phyloP scores from a whole-genome alignment of 2,329 filamentous ascomycete species.

The Aspergillus ochraceoroseus region DNA sequence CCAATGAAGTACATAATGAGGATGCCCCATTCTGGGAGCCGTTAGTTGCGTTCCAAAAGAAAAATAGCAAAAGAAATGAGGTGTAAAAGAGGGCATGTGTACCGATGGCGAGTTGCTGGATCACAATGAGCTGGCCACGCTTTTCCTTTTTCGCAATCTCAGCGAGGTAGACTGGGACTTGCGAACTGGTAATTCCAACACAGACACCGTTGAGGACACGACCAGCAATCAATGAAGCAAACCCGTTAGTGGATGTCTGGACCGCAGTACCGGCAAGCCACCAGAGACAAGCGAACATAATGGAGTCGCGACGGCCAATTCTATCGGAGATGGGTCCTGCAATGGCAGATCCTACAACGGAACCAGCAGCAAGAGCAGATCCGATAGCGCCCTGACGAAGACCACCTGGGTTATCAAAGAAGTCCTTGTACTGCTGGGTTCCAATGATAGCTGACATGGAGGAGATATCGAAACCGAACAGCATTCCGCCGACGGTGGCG shows the following conservation, averaged over 20 bases:
- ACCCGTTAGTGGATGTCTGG: conserved; percentile 38
- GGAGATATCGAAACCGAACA: conserved; percentile 55
- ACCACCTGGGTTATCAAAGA: conserved; percentile 50
- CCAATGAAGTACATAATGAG: conserved; percentile 49
- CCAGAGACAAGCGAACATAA: conserved; percentile 47
- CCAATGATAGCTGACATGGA: conserved; percentile 53
- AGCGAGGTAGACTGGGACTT: conserved; percentile 38
- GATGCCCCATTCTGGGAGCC: conserved; percentile 38
- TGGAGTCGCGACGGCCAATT: conserved; percentile 46
- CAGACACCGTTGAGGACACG: conserved; percentile 27
- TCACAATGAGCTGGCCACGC: conserved; percentile 31
- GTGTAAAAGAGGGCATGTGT: background rate
- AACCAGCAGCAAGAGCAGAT: conserved; percentile 48
- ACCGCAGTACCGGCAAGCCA: conserved; percentile 47
- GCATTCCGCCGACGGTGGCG: conserved; percentile 51
- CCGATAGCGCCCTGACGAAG: conserved; percentile 49
- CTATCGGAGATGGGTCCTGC: conserved; percentile 47
- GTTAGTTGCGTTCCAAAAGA: background rate
- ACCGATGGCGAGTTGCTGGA: conserved; percentile 37
- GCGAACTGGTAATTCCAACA: conserved; percentile 36
- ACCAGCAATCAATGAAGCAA: conserved; percentile 37
- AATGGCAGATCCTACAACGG: conserved; percentile 46
- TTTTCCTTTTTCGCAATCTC: conserved; percentile 36
- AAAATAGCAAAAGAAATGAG: too few species aligned
- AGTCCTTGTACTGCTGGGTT: conserved; percentile 48